These are phyloP conservation scores for Penicillium psychrofluorescens DNA, from an alignment of 495 filamentous ascomycete genomes.

Conservation along the genomic window DNA sequence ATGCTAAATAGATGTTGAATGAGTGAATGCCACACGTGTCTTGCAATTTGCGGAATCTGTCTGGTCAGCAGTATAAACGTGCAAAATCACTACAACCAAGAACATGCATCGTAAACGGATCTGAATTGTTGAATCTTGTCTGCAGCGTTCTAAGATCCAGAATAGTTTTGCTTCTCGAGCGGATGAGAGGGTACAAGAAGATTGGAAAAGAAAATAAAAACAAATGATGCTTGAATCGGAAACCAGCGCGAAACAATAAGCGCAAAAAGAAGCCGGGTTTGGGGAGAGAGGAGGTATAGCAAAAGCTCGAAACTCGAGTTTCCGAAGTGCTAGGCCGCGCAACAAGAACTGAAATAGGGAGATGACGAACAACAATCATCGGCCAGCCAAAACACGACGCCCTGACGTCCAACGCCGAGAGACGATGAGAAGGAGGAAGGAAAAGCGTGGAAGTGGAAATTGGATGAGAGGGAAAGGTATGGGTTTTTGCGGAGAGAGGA, in stretches of 20 bases:
- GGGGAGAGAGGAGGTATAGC: slow-evolving; percentile 7
- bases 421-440: slow-evolving; percentile 25
- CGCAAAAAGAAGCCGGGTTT: slow-evolving; percentile 5
- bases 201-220: slow-evolving; percentile 13
- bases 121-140: slow-evolving; percentile 8
- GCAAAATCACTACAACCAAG: too few relatives aligned
- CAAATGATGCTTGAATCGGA: neutral
- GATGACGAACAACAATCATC: slow-evolving; percentile 23
- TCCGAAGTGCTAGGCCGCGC: slow-evolving; percentile 1
- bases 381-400: slow-evolving; percentile 37
- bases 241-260: neutral
- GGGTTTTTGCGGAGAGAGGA: slow-evolving; percentile 10
- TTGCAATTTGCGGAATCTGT: neutral
- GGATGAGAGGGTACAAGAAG: slow-evolving; percentile 5
- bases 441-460: slow-evolving; percentile 20
- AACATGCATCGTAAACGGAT: neutral
- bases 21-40: neutral
- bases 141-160: slow-evolving; percentile 14
- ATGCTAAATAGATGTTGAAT: slow-evolving; percentile 6
- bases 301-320: slow-evolving; percentile 9
- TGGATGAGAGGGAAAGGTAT: slow-evolving; percentile 8
- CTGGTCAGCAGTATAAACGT: too few relatives aligned
- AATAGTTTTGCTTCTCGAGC: slow-evolving; percentile 4
- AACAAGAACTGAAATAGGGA: neutral
- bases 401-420: slow-evolving; percentile 43